Percentiles rank a stretch among this genome's conserved stretches.
phyloP scores from a whole-genome alignment of 2,329 filamentous ascomycete species.

The Aspergillus udagawae region DNA sequence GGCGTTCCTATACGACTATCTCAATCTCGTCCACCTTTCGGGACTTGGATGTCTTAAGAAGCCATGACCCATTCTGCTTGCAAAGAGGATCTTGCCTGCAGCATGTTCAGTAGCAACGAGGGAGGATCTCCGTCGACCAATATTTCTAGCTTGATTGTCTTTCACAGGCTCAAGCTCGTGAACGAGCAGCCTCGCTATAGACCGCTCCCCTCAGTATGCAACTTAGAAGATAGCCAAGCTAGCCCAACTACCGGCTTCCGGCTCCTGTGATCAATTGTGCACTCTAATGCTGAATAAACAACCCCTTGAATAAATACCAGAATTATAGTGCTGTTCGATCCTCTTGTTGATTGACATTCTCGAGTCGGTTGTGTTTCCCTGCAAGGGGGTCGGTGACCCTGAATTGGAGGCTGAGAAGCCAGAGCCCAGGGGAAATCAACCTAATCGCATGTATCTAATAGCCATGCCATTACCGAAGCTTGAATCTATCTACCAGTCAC shows the following conservation, averaged over 20 bases:
- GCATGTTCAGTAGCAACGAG: neutral
- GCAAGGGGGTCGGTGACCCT: conserved; percentile 5
- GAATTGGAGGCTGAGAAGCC: neutral
- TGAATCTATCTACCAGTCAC: neutral
- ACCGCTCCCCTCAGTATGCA: neutral
- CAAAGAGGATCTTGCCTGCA: neutral
- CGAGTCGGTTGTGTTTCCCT: neutral
- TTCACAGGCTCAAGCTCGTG: neutral
- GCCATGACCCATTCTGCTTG: neutral
- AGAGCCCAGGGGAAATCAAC: neutral
- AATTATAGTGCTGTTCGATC: too few species aligned
- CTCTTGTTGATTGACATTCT: conserved; percentile 4
- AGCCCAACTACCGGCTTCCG: neutral
- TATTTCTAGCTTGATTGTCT: neutral
- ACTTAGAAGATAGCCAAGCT: neutral
- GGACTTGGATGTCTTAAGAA: neutral
- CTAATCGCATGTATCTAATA: neutral
- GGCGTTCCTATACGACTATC: neutral
- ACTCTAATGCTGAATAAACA: neutral
- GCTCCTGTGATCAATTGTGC: neutral
- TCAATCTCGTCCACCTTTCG: neutral
- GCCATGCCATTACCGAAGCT: neutral
- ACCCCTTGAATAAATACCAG: neutral
- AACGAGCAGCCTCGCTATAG: neutral
- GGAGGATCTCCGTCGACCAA: neutral